A percentile compares a stretch with the other conserved stretches of the same genome.
Evolutionary conservation across 768 basidiomycete species (phyloP).

Genomic region (Xanthoconium purpureum): DNA sequence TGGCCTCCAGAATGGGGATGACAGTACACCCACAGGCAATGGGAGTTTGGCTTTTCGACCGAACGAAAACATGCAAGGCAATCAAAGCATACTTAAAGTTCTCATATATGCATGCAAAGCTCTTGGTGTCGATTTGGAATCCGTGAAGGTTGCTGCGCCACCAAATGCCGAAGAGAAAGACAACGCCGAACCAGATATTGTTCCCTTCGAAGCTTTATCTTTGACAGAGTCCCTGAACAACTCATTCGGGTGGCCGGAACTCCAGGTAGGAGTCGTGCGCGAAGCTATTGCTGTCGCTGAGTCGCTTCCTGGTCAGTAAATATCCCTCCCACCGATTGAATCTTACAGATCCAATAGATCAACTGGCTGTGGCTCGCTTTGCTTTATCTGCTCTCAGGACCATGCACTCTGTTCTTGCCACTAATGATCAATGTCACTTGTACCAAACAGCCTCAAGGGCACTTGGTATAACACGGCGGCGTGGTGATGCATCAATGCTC

Average conservation of each 20-base stretch:
- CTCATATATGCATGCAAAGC: constrained; percentile 73
- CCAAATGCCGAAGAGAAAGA: constrained; percentile 21
- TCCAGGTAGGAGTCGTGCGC: constrained; percentile 90
- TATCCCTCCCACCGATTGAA: neutral
- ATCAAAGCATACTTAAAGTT: constrained; percentile 73
- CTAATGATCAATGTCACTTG: constrained; percentile 78
- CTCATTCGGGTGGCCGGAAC: constrained; percentile 87
- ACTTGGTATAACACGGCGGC: constrained; percentile 66
- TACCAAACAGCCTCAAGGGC: constrained; percentile 72
- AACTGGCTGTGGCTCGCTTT: constrained; percentile 81
- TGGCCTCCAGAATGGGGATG: constrained; percentile 33
- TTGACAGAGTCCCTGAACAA: constrained; percentile 39
- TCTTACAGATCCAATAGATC: constrained; percentile 50
- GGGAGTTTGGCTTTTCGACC: constrained; percentile 68
- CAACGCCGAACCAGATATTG: constrained; percentile 3
- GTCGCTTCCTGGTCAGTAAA: constrained; percentile 73
- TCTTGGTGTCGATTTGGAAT: constrained; percentile 79
- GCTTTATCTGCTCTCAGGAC: constrained; percentile 82
- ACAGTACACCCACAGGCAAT: constrained; percentile 19
- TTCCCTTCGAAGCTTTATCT: constrained; percentile 39
- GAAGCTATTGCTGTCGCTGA: constrained; percentile 92
- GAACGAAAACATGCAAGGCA: constrained; percentile 75
- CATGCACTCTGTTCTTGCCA: constrained; percentile 63
- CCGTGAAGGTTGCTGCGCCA: constrained; percentile 51
- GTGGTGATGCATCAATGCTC: constrained; percentile 67